Base-by-base conservation (phyloP, 106 monocot species). In the Dactylorhiza incarnata region DNA sequence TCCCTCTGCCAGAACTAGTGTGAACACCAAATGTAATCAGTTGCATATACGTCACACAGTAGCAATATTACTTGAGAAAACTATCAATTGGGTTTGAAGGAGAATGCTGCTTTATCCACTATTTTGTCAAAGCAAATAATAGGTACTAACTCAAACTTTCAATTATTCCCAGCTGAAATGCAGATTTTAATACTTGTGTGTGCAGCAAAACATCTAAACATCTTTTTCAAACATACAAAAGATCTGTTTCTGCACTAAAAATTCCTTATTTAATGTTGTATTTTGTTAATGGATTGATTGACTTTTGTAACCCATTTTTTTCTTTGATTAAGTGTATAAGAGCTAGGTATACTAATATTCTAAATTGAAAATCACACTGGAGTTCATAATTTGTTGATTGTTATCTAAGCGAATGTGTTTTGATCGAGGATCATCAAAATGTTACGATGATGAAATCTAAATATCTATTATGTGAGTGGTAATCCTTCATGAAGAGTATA, bases 1-100 rank as follows among this genome's bases (percentile, higher is more conserved):
- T 72, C 72, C 72, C 16, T 49, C 72, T 10, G 48, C 72, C 72
- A 72, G 15, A 20, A 2, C 72, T 49, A 73, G 73, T 26, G 29
- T 7, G 50, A 16, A 11, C 13, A 49, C 50, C 20, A 49, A 73
- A 26, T 5, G 17, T 50, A 69, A 69, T 69, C 16, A 17, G 26
- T 69, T 65, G 65, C 19, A 65, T 10, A 26, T 12, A 26, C 4
- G 29, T 65, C 65, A 65, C 3, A 65, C 14, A 0, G 29, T 20
- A 65, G 29, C 9, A 12, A 13, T 0, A 65, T 65, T 26, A 29
- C 12, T 66, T 14, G 37, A 4, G 12, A 46, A 69, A 6, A 46
- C 15, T 69, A 69, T 19, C 44, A 45, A n/a, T n/a, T 4, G 17
- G 45, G 69, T 66, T 11, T 14, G 14, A 66, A 66, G 29, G 12